phyloP scores from a whole-genome alignment of 345 rosid species.

The Pelargonium nanum region DNA sequence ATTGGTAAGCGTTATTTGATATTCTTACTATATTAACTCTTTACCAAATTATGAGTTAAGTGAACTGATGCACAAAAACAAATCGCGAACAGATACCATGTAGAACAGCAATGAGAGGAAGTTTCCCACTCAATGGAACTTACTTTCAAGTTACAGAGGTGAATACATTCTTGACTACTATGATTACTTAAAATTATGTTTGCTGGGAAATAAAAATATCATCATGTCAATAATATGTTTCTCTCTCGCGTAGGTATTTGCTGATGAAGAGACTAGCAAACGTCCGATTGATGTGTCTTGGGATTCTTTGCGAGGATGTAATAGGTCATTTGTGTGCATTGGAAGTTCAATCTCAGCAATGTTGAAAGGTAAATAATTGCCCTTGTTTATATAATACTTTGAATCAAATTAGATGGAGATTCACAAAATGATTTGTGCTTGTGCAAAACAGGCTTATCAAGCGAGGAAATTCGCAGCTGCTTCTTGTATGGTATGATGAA shows the following conservation, averaged over 20 bases:
- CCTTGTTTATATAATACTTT: background rate
- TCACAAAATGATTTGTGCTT: background rate
- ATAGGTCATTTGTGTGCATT: constrained; percentile 19
- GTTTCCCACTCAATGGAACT: constrained; percentile 26
- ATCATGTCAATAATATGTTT: background rate
- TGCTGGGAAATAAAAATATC: background rate
- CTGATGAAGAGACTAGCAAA: constrained; percentile 23
- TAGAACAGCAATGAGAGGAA: constrained; percentile 26
- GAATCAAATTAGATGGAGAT: background rate
- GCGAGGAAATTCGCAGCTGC: too few species aligned
- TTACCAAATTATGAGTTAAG: too few species aligned
- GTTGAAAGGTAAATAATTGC: constrained; percentile 15
- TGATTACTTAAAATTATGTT: background rate
- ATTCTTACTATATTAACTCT: background rate
- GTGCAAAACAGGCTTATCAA: too few species aligned
- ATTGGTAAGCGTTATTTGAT: background rate
- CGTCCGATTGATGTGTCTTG: constrained; percentile 21
- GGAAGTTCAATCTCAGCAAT: constrained; percentile 22
- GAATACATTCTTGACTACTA: background rate
- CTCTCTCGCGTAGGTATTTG: constrained; percentile 17
- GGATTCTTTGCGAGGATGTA: constrained; percentile 16
- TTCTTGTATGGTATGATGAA: too few species aligned
- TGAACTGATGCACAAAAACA: background rate
- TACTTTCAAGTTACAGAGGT: constrained; percentile 28
- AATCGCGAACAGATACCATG: constrained; percentile 17